phyloP scores from a whole-genome alignment of 495 filamentous ascomycete species.

The Pseudomonodictys pantanalensis region DNA sequence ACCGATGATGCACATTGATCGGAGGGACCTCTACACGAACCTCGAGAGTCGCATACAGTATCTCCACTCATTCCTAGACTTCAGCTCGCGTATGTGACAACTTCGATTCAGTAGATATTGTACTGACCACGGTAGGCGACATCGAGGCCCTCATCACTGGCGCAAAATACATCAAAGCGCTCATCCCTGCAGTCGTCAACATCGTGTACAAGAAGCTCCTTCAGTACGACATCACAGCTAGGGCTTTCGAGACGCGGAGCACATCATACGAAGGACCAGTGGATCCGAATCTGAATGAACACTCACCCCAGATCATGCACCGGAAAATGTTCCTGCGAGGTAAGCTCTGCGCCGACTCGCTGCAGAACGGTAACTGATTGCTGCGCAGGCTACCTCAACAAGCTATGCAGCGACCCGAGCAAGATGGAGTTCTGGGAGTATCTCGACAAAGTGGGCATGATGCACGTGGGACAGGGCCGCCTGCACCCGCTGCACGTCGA shows the following conservation, averaged over 20 bases:
- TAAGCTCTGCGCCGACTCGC: no score
- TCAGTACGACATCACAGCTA: constrained; percentile 71
- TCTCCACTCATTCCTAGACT: constrained; percentile 69
- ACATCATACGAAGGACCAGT: constrained; percentile 62
- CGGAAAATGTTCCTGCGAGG: constrained; percentile 74
- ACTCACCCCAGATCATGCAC: constrained; percentile 67
- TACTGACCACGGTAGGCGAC: constrained; percentile 51
- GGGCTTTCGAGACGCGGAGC: constrained; percentile 62
- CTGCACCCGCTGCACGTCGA: constrained; percentile 67
- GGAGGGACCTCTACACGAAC: constrained; percentile 64
- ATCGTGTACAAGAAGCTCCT: constrained; percentile 77
- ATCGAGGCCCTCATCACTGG: constrained; percentile 64
- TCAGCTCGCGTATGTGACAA: constrained; percentile 56
- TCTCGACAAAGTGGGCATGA: constrained; percentile 74
- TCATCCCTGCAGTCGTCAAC: constrained; percentile 69
- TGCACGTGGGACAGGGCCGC: constrained; percentile 66
- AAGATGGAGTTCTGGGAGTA: constrained; percentile 77
- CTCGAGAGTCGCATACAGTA: constrained; percentile 67
- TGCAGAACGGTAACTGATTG: no score
- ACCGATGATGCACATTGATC: constrained; percentile 56
- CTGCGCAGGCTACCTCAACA: constrained; percentile 67
- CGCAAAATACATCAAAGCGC: constrained; percentile 67
- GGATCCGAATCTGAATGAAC: constrained; percentile 58
- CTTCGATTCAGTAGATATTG: background rate
- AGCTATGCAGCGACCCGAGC: constrained; percentile 66